These are phyloP conservation scores for Strobilomyces echinocephalus DNA, from an alignment of 768 basidiomycete genomes.

Conservation along the genomic window DNA sequence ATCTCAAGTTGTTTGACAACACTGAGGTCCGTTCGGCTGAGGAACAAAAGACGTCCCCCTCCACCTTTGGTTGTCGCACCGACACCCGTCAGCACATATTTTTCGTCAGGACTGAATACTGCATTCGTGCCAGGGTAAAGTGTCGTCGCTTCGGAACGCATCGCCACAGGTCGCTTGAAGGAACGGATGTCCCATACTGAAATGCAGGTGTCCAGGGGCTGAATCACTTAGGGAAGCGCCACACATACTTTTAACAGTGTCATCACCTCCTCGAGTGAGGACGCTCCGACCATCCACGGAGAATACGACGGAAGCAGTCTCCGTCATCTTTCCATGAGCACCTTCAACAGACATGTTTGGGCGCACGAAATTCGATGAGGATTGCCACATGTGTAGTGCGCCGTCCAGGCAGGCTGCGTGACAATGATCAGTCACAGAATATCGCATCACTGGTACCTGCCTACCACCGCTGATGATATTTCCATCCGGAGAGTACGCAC, in stretches of 20 bases:
- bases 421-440: neutral
- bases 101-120: conserved; percentile 92
- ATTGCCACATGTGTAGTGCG: conserved; percentile 88
- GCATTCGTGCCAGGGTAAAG: conserved; percentile 92
- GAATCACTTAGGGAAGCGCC: neutral
- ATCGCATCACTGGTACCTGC: conserved; percentile 21
- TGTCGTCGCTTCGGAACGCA: conserved; percentile 60
- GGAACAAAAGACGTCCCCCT: conserved; percentile 66
- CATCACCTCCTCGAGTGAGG: conserved; percentile 88
- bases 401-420: conserved; percentile 82
- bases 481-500: conserved; percentile 88
- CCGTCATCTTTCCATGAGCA: conserved; percentile 82
- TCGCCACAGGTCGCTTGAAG: conserved; percentile 83
- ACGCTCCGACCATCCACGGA: conserved; percentile 84
- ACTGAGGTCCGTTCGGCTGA: conserved; percentile 66
- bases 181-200: conserved; percentile 92
- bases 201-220: conserved; percentile 2
- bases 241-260: conserved; percentile 91
- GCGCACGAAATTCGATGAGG: conserved; percentile 87
- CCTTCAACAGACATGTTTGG: conserved; percentile 83
- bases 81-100: conserved; percentile 79
- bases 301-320: conserved; percentile 84
- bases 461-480: conserved; percentile 82
- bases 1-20: conserved; percentile 63
- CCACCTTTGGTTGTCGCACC: conserved; percentile 64